Evolutionary conservation across 768 basidiomycete species (phyloP).

Genomic region (Candolleomyces efflorescens): DNA sequence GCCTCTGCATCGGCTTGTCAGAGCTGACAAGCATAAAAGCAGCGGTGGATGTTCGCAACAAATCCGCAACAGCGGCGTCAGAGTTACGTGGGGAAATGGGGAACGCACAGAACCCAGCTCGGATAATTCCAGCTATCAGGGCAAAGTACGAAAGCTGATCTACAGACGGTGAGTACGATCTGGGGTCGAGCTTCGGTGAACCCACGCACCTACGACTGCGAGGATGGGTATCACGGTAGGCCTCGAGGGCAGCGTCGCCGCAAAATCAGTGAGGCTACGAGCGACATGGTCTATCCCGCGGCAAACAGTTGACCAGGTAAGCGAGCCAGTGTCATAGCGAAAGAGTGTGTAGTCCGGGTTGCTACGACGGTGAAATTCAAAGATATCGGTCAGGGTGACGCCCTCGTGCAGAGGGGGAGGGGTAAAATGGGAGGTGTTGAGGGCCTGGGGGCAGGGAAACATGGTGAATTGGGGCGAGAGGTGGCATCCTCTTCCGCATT

Average conservation of each 20-base stretch:
- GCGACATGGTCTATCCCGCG: constrained; percentile 16
- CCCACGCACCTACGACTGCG: constrained; percentile 19
- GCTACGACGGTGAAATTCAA: constrained; percentile 23
- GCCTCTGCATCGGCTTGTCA: constrained; percentile 16
- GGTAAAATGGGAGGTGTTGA: constrained; percentile 3
- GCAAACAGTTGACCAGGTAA: constrained; percentile 15
- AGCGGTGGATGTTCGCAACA: constrained; percentile 26
- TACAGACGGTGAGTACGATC: constrained; percentile 1
- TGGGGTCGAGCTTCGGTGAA: not conserved
- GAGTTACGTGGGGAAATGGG: constrained; percentile 43
- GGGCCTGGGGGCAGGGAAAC: constrained; percentile 10
- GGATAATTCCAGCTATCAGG: constrained; percentile 29
- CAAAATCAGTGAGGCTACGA: constrained; percentile 1
- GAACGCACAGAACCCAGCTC: constrained; percentile 34
- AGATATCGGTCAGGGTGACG: constrained; percentile 28
- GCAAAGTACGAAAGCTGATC: constrained; percentile 33
- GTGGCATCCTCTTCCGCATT: not conserved
- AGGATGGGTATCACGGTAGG: constrained; percentile 26
- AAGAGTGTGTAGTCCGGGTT: constrained; percentile 27
- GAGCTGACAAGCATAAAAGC: constrained; percentile 20
- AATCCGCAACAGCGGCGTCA: constrained; percentile 39
- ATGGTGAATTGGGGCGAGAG: not conserved
- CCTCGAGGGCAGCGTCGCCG: not conserved
- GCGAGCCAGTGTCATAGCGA: constrained; percentile 15
- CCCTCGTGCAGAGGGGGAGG: constrained; percentile 29